Conservation (phyloP, 2,329 filamentous ascomycete species). For the Sporothrix schenckii region DNA sequence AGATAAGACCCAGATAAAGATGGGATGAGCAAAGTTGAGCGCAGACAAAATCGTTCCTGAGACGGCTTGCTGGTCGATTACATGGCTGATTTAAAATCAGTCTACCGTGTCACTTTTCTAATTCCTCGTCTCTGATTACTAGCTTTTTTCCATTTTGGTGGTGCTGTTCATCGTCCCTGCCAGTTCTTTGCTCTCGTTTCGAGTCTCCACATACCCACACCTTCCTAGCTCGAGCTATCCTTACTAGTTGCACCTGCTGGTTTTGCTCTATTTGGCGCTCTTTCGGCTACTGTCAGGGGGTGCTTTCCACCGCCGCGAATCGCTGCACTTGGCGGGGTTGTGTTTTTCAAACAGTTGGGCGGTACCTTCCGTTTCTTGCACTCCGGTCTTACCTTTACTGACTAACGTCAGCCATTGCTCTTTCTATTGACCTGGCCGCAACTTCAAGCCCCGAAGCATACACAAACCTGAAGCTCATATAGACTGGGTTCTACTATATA, state of each 20-base stretch:
- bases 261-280: not conserved
- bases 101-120: not conserved
- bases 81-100: conserved; percentile 24
- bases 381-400: not conserved
- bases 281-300: conserved; percentile 7
- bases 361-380: conserved; percentile 15
- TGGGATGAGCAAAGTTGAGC: not conserved
- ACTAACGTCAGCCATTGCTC: not conserved
- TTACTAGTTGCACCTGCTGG: conserved; percentile 18
- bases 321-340: conserved; percentile 18
- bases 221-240: not conserved
- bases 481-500: not conserved
- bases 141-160: conserved; percentile 21
- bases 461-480: not conserved
- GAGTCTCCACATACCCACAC: not conserved
- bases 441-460: not conserved
- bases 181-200: not conserved
- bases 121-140: conserved; percentile 6
- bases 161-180: conserved; percentile 5
- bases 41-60: not conserved
- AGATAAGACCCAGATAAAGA: not conserved
- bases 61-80: not conserved
- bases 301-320: not conserved
- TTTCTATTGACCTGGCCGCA: not conserved
- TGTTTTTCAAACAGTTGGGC: not conserved